Evolutionary conservation across 139 green algal genomes (phyloP).

Genomic region (Volvox reticuliferus): DNA sequence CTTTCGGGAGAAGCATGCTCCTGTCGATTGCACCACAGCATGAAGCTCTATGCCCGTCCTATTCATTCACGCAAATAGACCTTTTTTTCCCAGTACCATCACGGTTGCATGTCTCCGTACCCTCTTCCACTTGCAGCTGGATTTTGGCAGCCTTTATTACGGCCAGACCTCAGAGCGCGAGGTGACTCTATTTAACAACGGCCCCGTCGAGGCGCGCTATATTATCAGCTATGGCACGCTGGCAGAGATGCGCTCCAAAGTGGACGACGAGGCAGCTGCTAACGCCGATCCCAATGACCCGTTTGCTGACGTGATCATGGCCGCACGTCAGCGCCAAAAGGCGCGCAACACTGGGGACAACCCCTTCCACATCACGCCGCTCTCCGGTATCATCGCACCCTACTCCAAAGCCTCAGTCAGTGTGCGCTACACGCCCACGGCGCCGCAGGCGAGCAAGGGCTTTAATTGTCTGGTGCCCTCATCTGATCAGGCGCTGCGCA

Average conservation of each 20-base stretch:
- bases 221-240: slow-evolving; percentile 57
- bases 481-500: slow-evolving; percentile 38
- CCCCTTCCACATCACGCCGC: slow-evolving; percentile 61
- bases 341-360: slow-evolving; percentile 56
- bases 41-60: no score
- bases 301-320: slow-evolving; percentile 58
- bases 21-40: no score
- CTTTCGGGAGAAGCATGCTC: no score
- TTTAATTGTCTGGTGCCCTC: slow-evolving; percentile 27
- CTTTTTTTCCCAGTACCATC: no score
- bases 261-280: slow-evolving; percentile 44
- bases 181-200: slow-evolving; percentile 63
- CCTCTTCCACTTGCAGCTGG: neutral
- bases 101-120: no score
- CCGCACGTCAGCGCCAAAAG: slow-evolving; percentile 58
- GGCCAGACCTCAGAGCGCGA: slow-evolving; percentile 34
- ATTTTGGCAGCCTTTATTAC: slow-evolving; percentile 46
- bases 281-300: slow-evolving; percentile 57
- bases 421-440: slow-evolving; percentile 48
- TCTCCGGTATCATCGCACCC: slow-evolving; percentile 37
- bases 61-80: no score
- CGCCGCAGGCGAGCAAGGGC: slow-evolving; percentile 37
- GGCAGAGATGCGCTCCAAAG: slow-evolving; percentile 52
- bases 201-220: slow-evolving; percentile 54
- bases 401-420: slow-evolving; percentile 48